Evolutionary conservation across 2,329 filamentous ascomycete species (phyloP).

Genomic region (Hirsutella minnesotensis): DNA sequence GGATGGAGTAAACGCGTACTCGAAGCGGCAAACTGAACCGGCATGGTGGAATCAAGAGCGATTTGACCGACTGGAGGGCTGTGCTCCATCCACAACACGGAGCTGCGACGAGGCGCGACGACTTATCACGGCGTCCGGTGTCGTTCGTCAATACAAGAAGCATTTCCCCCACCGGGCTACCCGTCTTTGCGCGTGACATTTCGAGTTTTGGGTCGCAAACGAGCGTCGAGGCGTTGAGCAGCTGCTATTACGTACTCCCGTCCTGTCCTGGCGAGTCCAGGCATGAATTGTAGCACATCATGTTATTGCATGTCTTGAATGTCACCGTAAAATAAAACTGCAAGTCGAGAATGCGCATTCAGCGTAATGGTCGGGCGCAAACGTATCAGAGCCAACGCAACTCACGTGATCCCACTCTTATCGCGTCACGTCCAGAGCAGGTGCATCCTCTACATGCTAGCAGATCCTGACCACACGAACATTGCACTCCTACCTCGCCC

Average conservation of each 20-base stretch:
- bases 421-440: not conserved
- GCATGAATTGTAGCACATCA: too few relatives aligned
- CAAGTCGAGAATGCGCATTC: too few relatives aligned
- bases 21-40: conserved; percentile 16
- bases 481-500: too few relatives aligned
- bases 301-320: too few relatives aligned
- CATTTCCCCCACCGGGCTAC: conserved; percentile 16
- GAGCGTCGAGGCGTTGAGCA: too few relatives aligned
- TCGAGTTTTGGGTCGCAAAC: too few relatives aligned
- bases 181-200: not conserved
- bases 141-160: conserved; percentile 28
- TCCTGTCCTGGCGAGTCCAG: too few relatives aligned
- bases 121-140: conserved; percentile 28
- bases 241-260: too few relatives aligned
- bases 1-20: conserved; percentile 17
- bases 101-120: conserved; percentile 24
- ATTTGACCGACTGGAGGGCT: conserved; percentile 21
- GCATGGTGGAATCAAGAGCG: conserved; percentile 22
- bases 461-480: too few relatives aligned
- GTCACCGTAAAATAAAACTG: too few relatives aligned
- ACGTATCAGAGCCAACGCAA: not conserved
- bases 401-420: not conserved
- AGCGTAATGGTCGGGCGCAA: too few relatives aligned
- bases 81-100: conserved; percentile 19
- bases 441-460: too few relatives aligned